Evolutionary conservation across 139 green algal species (phyloP).

Genomic region (Coccomyxa sp.): DNA sequence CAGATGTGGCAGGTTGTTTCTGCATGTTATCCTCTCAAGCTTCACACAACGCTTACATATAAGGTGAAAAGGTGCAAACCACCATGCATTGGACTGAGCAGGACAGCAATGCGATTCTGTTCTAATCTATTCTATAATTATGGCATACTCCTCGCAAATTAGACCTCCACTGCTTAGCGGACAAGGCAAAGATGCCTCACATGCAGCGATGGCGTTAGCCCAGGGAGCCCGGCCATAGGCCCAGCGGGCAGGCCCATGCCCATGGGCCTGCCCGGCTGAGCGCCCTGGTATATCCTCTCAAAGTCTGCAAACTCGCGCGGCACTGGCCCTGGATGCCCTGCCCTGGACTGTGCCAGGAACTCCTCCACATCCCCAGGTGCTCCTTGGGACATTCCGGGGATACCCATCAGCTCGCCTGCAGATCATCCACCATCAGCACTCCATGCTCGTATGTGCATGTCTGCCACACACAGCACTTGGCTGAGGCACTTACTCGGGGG

Average conservation of each 20-base stretch:
- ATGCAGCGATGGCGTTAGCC: slow-evolving; percentile 17
- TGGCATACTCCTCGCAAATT: not conserved
- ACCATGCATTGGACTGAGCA: not conserved
- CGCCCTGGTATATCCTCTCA: slow-evolving; percentile 30
- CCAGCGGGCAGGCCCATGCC: no score
- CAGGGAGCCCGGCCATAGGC: not conserved
- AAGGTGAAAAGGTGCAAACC: not conserved
- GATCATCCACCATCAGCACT: not conserved
- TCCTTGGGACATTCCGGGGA: slow-evolving; percentile 21
- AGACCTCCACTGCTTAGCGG: not conserved
- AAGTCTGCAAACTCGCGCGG: slow-evolving; percentile 22
- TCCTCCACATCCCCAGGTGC: slow-evolving; percentile 11
- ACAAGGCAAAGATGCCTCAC: not conserved
- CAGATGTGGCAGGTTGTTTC: not conserved
- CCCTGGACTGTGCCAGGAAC: not conserved
- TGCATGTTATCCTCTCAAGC: no score
- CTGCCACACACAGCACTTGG: no score
- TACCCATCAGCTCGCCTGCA: slow-evolving; percentile 12
- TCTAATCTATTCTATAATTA: not conserved
- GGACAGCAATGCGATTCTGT: not conserved
- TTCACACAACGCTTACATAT: not conserved
- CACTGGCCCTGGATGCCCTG: not conserved
- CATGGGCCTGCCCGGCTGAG: not conserved
- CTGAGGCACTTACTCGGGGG: no score
- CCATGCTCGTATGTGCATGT: not conserved